Conservation (phyloP, 2,329 filamentous ascomycete species). For the Plenodomus tracheiphilus region DNA sequence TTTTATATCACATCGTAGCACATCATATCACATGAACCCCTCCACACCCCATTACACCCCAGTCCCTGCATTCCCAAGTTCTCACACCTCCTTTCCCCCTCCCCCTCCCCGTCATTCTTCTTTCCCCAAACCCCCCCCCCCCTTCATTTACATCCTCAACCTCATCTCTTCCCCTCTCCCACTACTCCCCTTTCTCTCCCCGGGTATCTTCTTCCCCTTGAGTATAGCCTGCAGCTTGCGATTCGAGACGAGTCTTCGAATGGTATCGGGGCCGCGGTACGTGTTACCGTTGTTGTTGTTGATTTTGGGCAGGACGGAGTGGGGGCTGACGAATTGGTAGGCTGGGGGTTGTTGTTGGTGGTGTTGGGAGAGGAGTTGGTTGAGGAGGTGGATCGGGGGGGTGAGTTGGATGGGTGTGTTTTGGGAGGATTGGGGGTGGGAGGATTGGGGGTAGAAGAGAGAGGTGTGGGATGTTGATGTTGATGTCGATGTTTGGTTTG, state of each 20-base stretch:
- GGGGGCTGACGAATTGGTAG: not conserved
- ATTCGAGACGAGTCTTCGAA: slow-evolving; percentile 23
- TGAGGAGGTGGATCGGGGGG: slow-evolving; percentile 3
- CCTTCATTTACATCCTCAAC: not conserved
- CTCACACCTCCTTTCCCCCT: too few species aligned
- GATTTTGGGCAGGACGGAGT: not conserved
- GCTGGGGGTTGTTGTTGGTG: not conserved
- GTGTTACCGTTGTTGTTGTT: not conserved
- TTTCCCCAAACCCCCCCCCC: too few species aligned
- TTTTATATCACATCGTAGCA: too few species aligned
- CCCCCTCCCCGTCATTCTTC: too few species aligned
- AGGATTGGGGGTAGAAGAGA: too few species aligned
- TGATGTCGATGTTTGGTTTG: too few species aligned
- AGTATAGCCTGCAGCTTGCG: slow-evolving; percentile 21
- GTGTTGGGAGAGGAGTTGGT: not conserved
- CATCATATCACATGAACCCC: too few species aligned
- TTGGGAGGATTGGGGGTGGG: too few species aligned
- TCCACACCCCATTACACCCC: too few species aligned
- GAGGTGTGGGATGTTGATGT: too few species aligned
- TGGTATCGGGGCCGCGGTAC: slow-evolving; percentile 16
- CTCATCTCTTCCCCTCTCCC: not conserved
- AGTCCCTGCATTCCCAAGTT: too few species aligned
- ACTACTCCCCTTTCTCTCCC: slow-evolving; percentile 7
- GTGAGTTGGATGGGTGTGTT: too few species aligned
- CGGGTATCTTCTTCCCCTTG: slow-evolving; percentile 11